A percentile compares a stretch with the other conserved stretches of the same genome.
phyloP scores from a whole-genome alignment of 306 rosid species.

The Cyamopsis tetragonoloba region DNA sequence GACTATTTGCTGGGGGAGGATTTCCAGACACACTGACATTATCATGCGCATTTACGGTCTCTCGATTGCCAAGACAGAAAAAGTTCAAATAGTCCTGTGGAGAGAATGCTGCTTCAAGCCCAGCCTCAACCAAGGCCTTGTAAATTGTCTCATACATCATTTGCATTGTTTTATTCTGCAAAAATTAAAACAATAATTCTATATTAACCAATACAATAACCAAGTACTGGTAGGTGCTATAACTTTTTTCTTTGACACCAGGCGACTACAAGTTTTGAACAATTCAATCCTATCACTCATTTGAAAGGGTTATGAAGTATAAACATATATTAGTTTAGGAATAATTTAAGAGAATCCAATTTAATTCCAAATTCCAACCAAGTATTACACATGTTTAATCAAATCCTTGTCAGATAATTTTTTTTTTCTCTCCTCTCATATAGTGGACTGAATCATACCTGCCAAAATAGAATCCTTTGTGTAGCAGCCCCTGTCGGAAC shows the following conservation, averaged over 20 bases:
- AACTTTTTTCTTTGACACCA: background rate
- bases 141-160: constrained; percentile 90
- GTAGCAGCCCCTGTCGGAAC: constrained; percentile 90
- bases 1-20: constrained; percentile 69
- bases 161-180: constrained; percentile 96
- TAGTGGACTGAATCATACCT: constrained; percentile 50
- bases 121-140: constrained; percentile 82
- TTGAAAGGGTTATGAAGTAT: constrained; percentile 12
- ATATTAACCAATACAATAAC: constrained; percentile 16
- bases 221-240: background rate
- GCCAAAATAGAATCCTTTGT: constrained; percentile 95
- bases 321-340: background rate
- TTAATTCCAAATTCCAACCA: constrained; percentile 8
- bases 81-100: constrained; percentile 92
- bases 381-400: constrained; percentile 1
- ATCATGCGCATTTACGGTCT: constrained; percentile 44
- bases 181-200: constrained; percentile 3
- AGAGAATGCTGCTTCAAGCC: constrained; percentile 77
- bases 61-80: constrained; percentile 93
- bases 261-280: background rate
- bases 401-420: constrained; percentile 6
- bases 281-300: background rate
- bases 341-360: background rate
- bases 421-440: background rate
- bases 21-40: constrained; percentile 36